Evolutionary conservation across 176 grass and related monocot genomes (phyloP), one percentile per base, ranked within the genome.

Genomic region (Triticum timopheevii): DNA sequence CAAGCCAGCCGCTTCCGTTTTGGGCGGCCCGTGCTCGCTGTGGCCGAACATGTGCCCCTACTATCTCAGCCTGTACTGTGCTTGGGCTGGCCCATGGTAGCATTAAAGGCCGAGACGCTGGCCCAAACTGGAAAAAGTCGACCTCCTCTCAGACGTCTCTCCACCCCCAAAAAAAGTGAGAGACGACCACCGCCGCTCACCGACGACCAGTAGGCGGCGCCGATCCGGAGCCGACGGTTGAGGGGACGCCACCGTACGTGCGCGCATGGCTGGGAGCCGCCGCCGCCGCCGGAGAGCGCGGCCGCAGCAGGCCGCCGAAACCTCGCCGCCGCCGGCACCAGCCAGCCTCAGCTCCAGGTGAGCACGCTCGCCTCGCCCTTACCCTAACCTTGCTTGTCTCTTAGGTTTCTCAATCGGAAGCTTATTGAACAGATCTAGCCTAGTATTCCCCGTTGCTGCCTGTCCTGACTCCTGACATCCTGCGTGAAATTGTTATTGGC

Each of bases 81-180:
- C 7, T 59, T 59, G 54, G 54, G 54, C 19, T 9, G 7, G 54
- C 2, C 54, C 54, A 1, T 22, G 54, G 0, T 8, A 59, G 54
- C 19, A 9, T 22, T 59, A 22, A 59, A 20, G 54, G 54, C 54
- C 54, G 19, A 22, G 1, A 59, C 7, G 19, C 19, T 8, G 19
- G 2, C 54, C 54, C 7, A 0, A 22, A 58, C 2, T 22, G 19
- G 0, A 8, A 3, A 59, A 59, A 7, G 56, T 0, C 1, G 0
- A 8, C 19, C 56, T 59, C 56, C 19, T 59, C 56, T 59, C 7
- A 0, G 7, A 59, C 7, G 1, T 9, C 19, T 0, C 56, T 59
- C 56, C 20, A 20, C 12, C 17, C 1, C 20, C 20, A 2, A 9
- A 58, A 59, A 59, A 22, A 59, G 56, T 22, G 56, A 9, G 54